Base-by-base conservation (phyloP, 2,329 filamentous ascomycete species). In the Tolypocladium album region DNA sequence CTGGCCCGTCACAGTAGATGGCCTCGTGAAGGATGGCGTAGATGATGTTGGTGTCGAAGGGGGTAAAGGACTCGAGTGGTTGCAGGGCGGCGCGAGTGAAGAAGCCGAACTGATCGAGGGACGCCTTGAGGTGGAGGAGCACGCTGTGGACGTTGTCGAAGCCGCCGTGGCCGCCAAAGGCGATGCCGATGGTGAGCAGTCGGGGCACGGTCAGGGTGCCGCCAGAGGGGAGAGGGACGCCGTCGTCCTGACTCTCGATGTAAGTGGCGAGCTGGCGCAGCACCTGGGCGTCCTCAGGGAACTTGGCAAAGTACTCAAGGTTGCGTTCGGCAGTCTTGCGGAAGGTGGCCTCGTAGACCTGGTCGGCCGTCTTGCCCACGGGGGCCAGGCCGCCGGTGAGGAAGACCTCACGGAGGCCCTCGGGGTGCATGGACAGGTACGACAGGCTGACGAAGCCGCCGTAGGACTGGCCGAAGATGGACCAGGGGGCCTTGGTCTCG, bases 11-110 rank as follows among this genome's bases (percentile, higher is more conserved):
- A 71, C 88, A 93, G 78, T 97, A 97, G 66, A 92, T 88, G 9
- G 89, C 81, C 73, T 97, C 93, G 70, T 97, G 93, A 3, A 97
- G 77, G 45, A 97, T 79, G 31, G 89, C 88, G 70, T 97, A 97
- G 62, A 97, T 84, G 60, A 93, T 85, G 65, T 86, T 85, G 47
- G 84, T 82, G 68, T 97, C 92, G 68, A 91, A 92, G 2, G 81
- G 78, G 2, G 86, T 81, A 58, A 82, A 82, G 24, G 79, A 74
- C 70, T 96, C 91, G 31, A 96, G 77, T 0, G 81, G 77, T 4
- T 82, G 77, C 4, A 96, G 80, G 0, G 89, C 88, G 0, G 87
- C 84, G 22, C 85, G 81, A 0, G 88, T 92, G 62, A 97, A 76
- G 66, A 87, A 84, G n/a, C 87, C 87, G 61, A 92, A 90, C 55